Evolutionary conservation across 2,329 filamentous ascomycete species (phyloP), one percentile per base, ranked within the genome.

Genomic region (Penicillium sp.): DNA sequence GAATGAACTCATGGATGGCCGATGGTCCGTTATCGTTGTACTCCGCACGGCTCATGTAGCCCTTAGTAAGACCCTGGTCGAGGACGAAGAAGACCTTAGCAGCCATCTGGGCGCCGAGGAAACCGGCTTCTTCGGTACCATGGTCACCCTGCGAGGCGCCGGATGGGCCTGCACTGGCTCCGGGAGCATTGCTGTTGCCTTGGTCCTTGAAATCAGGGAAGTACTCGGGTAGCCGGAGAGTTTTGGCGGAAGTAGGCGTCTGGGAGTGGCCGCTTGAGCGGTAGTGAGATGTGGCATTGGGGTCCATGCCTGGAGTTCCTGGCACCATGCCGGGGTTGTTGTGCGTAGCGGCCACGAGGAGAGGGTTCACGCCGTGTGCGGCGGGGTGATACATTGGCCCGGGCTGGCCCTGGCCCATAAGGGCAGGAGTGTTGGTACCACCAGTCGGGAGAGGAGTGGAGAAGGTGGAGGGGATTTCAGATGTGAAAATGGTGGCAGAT

Each of bases 401-500:
- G 60, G 63, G 74, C 69, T 64, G 78, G 66, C 70, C 71, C 25
- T 27, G 25, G 20, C 20, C 20, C 39, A 65, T 63, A 28, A 63
- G 58, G 42, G 76, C 65, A 2, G 89, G 90, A 0, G 94, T 95
- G 1, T 92, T 97, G 72, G 95, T 94, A 14, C 91, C 85, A 30
- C 92, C 92, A 0, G 92, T 97, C 18, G 90, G 92, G 10, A 88
- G 82, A 1, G 94, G 94, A 0, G 94, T 97, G 27, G 89, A 91
- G 68, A 96, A 83, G 73, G 94, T 92, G 8, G 91, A 96, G 7
- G 94, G 94, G 33, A 97, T 85, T 72, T 99, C 94, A 20, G 91
- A 96, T 31, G 92, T 96, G 79, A 97, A 97, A 65, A 97, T 97
- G 38, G 92, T 96, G 45, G 90, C 91, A 1, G 90, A 92, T 25